Evolutionary conservation across 1,284 basidiomycete species (phyloP).

Genomic region (Rhizoctonia solani): DNA sequence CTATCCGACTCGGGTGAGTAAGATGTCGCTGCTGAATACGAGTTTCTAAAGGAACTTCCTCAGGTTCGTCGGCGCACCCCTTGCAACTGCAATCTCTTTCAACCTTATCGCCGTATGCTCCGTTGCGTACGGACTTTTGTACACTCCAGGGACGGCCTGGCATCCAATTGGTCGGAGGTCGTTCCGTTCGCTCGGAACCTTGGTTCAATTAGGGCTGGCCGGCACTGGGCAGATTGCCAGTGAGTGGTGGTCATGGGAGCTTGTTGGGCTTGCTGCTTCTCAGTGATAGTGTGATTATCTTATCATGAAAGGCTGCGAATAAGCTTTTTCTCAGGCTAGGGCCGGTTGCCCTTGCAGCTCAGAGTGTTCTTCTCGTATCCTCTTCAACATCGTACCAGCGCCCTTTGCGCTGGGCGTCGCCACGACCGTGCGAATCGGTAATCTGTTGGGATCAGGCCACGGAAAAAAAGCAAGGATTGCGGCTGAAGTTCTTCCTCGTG

Average conservation of each 20-base stretch:
- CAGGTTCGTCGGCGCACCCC: conserved; percentile 94
- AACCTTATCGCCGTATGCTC: conserved; percentile 78
- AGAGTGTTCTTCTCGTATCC: conserved; percentile 69
- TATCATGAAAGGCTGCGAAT: background rate
- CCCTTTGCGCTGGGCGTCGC: conserved; percentile 54
- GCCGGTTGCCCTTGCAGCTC: conserved; percentile 66
- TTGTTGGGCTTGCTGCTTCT: conserved; percentile 50
- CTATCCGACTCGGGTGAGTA: conserved; percentile 58
- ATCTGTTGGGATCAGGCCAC: conserved; percentile 65
- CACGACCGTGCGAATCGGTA: conserved; percentile 72
- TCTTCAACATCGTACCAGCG: conserved; percentile 70
- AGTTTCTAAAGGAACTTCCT: conserved; percentile 8
- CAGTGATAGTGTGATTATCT: conserved; percentile 3
- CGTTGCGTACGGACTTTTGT: conserved; percentile 72
- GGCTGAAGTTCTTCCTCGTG: conserved; percentile 53
- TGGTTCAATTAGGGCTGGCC: conserved; percentile 75
- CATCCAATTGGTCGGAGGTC: conserved; percentile 66
- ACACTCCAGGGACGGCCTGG: conserved; percentile 82
- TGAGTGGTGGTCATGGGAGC: conserved; percentile 94
- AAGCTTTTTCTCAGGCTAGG: conserved; percentile 52
- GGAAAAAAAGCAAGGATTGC: conserved; percentile 60
- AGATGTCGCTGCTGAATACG: background rate
- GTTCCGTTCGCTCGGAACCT: conserved; percentile 72
- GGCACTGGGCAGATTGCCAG: conserved; percentile 58
- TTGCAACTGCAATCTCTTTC: conserved; percentile 87